These are phyloP conservation scores for Pythium phragmitis DNA, from an alignment of 352 stramenopile genomes.

Conservation along the genomic window DNA sequence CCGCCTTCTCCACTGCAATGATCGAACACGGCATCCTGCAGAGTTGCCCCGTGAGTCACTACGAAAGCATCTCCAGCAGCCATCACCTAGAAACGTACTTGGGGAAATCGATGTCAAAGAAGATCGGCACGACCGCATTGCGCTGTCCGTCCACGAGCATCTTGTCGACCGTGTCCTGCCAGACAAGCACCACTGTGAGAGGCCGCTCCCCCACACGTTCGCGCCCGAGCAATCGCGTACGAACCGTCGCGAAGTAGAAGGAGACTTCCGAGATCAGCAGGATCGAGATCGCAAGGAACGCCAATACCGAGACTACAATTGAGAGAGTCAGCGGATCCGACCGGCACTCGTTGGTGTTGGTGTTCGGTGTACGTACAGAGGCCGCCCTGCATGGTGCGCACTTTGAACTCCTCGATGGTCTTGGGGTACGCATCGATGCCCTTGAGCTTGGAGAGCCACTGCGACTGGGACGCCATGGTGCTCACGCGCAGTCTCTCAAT, in stretches of 20 bases:
- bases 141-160: constrained; percentile 80
- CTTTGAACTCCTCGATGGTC: constrained; percentile 89
- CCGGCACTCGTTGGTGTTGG: not conserved
- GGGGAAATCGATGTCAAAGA: constrained; percentile 83
- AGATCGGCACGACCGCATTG: constrained; percentile 68
- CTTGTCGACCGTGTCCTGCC: constrained; percentile 79
- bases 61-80: not conserved
- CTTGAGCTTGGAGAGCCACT: constrained; percentile 37
- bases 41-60: not conserved
- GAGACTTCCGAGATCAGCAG: constrained; percentile 72
- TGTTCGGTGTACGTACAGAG: constrained; percentile 46
- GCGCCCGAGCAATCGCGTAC: not conserved
- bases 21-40: constrained; percentile 74
- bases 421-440: constrained; percentile 83
- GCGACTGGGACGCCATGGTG: constrained; percentile 24
- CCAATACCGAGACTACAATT: constrained; percentile 64
- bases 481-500: not conserved
- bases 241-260: constrained; percentile 71
- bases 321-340: constrained; percentile 9
- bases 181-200: not conserved
- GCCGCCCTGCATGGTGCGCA: constrained; percentile 77
- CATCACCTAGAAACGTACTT: constrained; percentile 25
- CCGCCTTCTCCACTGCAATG: constrained; percentile 66
- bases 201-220: not conserved
- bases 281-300: constrained; percentile 62